These are phyloP conservation scores for Coniosporium uncinatum DNA, from an alignment of 2,329 filamentous ascomycete species.

Conservation along the genomic window DNA sequence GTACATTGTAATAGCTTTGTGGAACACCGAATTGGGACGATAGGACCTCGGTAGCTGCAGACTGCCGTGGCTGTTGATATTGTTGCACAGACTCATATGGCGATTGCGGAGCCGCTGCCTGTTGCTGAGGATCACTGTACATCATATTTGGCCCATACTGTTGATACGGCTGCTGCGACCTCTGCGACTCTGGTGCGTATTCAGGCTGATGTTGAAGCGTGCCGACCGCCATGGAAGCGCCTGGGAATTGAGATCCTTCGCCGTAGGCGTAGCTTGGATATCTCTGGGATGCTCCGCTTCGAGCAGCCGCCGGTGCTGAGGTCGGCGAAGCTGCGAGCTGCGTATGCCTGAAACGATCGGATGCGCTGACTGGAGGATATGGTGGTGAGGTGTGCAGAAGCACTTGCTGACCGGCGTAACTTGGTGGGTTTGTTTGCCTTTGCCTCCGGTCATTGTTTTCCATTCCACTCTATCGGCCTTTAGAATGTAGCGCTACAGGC, in stretches of 20 bases:
- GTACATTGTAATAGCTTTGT: constrained; percentile 65
- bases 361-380: constrained; percentile 35
- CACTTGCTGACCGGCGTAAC: constrained; percentile 49
- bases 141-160: constrained; percentile 63
- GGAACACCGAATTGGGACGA: constrained; percentile 60
- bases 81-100: constrained; percentile 71
- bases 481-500: constrained; percentile 46
- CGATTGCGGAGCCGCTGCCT: constrained; percentile 42
- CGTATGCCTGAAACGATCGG: constrained; percentile 41
- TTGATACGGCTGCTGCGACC: constrained; percentile 30
- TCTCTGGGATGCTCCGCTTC: constrained; percentile 29
- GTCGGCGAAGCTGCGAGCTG: constrained; percentile 35
- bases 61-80: constrained; percentile 64
- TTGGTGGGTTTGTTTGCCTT: constrained; percentile 69
- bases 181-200: constrained; percentile 46
- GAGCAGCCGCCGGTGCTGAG: constrained; percentile 29
- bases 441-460: constrained; percentile 69
- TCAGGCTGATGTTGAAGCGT: constrained; percentile 60
- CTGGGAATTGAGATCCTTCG: constrained; percentile 48
- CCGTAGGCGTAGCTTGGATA: constrained; percentile 47
- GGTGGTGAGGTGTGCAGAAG: constrained; percentile 35
- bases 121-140: constrained; percentile 63
- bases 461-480: constrained; percentile 59
- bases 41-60: constrained; percentile 73
- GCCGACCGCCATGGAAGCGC: constrained; percentile 43